phyloP scores from a whole-genome alignment of 441 rosid genomes.

The Euphorbia celastroides region DNA sequence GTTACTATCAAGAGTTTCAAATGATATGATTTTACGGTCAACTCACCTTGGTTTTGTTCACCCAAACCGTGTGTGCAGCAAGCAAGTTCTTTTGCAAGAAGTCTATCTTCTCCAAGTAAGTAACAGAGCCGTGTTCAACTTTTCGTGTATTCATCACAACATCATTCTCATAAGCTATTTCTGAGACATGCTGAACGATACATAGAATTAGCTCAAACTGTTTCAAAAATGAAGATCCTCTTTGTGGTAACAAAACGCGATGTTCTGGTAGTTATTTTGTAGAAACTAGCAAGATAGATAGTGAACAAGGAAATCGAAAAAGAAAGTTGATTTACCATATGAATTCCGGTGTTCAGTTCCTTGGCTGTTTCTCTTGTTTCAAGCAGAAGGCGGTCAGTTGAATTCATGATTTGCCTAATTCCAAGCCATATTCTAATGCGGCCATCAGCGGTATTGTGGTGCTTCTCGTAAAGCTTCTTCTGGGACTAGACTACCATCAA shows the following conservation, averaged over 20 bases:
- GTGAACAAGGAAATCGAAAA: not conserved
- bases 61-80: conserved; percentile 66
- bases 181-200: conserved; percentile 47
- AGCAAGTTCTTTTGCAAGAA: conserved; percentile 51
- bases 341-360: conserved; percentile 65
- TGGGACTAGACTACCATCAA: conserved; percentile 45
- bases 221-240: conserved; percentile 1
- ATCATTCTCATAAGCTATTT: conserved; percentile 57
- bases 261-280: not conserved
- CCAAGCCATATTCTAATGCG: conserved; percentile 68
- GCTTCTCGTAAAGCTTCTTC: conserved; percentile 50
- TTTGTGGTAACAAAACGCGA: not conserved
- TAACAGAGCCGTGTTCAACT: conserved; percentile 56
- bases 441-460: conserved; percentile 59
- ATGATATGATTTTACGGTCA: not conserved
- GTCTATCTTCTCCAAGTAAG: conserved; percentile 52
- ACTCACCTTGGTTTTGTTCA: conserved; percentile 48
- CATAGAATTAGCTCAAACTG: conserved; percentile 13
- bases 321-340: conserved; percentile 45
- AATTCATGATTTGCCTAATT: conserved; percentile 63
- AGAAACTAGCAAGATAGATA: not conserved
- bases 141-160: conserved; percentile 41
- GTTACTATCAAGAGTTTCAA: not conserved
- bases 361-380: conserved; percentile 50
- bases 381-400: conserved; percentile 50